Percentiles rank a stretch among this genome's conserved stretches.
Conservation (phyloP, 345 rosid species). For the Camelina neglecta region DNA sequence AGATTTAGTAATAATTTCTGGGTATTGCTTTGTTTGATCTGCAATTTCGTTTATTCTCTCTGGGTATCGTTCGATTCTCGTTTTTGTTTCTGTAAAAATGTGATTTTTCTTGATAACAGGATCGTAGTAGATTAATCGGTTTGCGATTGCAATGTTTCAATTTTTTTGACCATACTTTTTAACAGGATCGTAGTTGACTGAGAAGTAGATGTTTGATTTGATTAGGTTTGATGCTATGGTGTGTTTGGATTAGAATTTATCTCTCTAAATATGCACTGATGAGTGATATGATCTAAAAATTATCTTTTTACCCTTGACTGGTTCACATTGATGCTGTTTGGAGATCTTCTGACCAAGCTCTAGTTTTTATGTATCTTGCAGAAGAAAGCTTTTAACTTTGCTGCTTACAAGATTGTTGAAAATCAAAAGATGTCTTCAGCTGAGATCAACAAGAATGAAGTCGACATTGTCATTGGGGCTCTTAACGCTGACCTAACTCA, state of each 20-base stretch:
- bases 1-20: not conserved
- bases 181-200: constrained; percentile 12
- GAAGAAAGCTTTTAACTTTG: constrained; percentile 21
- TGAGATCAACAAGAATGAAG: constrained; percentile 64
- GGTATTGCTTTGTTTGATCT: constrained; percentile 28
- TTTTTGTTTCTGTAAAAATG: not conserved
- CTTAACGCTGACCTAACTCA: constrained; percentile 72
- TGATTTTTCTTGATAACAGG: constrained; percentile 11
- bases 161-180: not conserved
- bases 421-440: constrained; percentile 57
- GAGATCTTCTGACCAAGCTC: constrained; percentile 17
- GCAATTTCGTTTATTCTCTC: not conserved
- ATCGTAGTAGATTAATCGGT: constrained; percentile 5
- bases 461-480: constrained; percentile 94
- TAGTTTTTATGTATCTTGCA: constrained; percentile 29
- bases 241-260: not conserved
- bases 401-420: constrained; percentile 13
- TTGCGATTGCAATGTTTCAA: not conserved
- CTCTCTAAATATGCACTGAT: not conserved
- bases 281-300: not conserved
- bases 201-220: constrained; percentile 22
- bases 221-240: constrained; percentile 5
- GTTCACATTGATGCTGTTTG: not conserved
- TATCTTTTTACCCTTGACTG: not conserved
- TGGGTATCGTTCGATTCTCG: constrained; percentile 1